phyloP scores from a whole-genome alignment of 2,329 filamentous ascomycete genomes.

The Stachybotrys elegans region DNA sequence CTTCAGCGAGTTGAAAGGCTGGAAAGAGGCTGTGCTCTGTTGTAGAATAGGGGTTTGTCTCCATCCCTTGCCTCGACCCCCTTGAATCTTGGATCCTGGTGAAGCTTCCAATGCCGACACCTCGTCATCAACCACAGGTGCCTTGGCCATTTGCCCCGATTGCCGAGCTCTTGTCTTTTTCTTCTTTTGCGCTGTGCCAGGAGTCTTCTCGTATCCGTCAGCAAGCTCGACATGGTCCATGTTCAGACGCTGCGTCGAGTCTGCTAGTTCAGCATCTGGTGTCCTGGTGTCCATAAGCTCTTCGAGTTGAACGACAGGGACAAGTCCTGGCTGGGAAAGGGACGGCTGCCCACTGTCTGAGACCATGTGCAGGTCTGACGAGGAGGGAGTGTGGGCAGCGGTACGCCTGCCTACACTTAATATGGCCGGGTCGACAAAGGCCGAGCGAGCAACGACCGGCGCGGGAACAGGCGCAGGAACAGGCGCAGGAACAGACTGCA shows the following conservation, averaged over 20 bases:
- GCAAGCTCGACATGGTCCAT: conserved; percentile 14
- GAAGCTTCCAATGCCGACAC: conserved; percentile 16
- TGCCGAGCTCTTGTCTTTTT: conserved; percentile 26
- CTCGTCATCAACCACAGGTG: conserved; percentile 21
- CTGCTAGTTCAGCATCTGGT: conserved; percentile 18
- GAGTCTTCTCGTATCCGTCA: conserved; percentile 15
- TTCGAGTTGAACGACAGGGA: conserved; percentile 7
- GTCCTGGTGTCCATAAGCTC: conserved; percentile 11
- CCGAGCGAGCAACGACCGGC: conserved; percentile 25
- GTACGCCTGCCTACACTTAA: conserved; percentile 57
- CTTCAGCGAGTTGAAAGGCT: conserved; percentile 58
- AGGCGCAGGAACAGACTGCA: conserved; percentile 16
- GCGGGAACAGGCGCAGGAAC: conserved; percentile 18
- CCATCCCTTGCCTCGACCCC: conserved; percentile 50
- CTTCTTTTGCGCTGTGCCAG: conserved; percentile 20
- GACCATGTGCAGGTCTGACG: conserved; percentile 12
- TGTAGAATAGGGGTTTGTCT: conserved; percentile 56
- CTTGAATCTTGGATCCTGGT: conserved; percentile 13
- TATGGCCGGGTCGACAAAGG: conserved; percentile 79
- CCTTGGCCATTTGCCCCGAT: conserved; percentile 22
- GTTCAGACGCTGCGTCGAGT: conserved; percentile 20
- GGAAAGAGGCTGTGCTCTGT: conserved; percentile 57
- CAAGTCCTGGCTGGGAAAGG: conserved; percentile 2
- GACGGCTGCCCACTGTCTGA: conserved; percentile 8
- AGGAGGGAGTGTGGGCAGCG: conserved; percentile 19